Evolutionary conservation across 495 filamentous ascomycete species (phyloP), one percentile per base, ranked within the genome.

Genomic region (Annulohypoxylon moriforme): DNA sequence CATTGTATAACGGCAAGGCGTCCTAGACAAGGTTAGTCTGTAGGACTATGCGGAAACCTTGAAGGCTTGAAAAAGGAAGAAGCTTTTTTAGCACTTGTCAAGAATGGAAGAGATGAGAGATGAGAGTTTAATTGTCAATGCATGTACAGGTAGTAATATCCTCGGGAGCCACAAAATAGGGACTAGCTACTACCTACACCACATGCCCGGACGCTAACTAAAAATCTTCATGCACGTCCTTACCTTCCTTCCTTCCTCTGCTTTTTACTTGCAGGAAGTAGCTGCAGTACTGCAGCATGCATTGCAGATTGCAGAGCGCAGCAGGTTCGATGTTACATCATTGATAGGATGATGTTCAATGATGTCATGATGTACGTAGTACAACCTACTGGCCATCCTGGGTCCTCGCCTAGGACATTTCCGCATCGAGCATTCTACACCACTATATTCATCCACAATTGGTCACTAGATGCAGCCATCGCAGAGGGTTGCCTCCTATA

Each of bases 341-440:
- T 55, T 24, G 49, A 64, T 64, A 18, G 9, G 3, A 49, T 49
- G 47, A 52, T 52, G 10, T 13, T 9, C 2, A 1, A 49, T 49
- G 47, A 52, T 52, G 10, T 13, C n/a, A 33, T 31, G 49, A 52
- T 16, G 5, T 52, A 62, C 25, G 58, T 57, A 62, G 47, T 49
- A 40, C 34, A 50, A 71, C 60, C 20, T 55, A 59, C 34, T 66
- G 58, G 27, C 18, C 14, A 72, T 34, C 69, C 69, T 56, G 53
- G 59, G 63, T 59, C 52, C 60, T 68, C 64, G 64, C 69, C 52
- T 68, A 68, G 31, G 27, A 50, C 66, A 68, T 69, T 73, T 46
- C 71, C 57, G 47, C 61, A 61, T 73, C 60, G 10, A 67, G 71
- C 56, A 65, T 36, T 60, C 24, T 68, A 61, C 44, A 60, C 66